Evolutionary conservation across 176 grass and related monocot genomes (phyloP).

Genomic region (bread wheat (Triticum aestivum)): IWGSC_CS_RefSeq_v2.1 NC_057805.1:32639437-32639936

Average conservation of each 20-base stretch:
- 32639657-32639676: background rate
- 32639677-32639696: slow-evolving; percentile 10
- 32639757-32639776: background rate
- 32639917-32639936: slow-evolving; percentile 1
- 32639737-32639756: background rate
- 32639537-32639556: background rate
- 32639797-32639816: slow-evolving; percentile 15
- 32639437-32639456: background rate
- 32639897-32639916: background rate
- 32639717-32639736: background rate
- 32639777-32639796: slow-evolving; percentile 4
- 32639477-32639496: background rate
- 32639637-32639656: background rate
- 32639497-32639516: background rate
- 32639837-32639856: background rate
- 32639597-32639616: background rate
- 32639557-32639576: background rate
- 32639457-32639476: background rate
- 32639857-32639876: background rate
- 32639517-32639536: background rate
- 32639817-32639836: background rate
- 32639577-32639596: background rate
- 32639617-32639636: background rate
- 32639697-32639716: background rate
- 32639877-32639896: background rate